phyloP scores from a whole-genome alignment of 2,329 filamentous ascomycete genomes.

The Lachnellula arida region DNA sequence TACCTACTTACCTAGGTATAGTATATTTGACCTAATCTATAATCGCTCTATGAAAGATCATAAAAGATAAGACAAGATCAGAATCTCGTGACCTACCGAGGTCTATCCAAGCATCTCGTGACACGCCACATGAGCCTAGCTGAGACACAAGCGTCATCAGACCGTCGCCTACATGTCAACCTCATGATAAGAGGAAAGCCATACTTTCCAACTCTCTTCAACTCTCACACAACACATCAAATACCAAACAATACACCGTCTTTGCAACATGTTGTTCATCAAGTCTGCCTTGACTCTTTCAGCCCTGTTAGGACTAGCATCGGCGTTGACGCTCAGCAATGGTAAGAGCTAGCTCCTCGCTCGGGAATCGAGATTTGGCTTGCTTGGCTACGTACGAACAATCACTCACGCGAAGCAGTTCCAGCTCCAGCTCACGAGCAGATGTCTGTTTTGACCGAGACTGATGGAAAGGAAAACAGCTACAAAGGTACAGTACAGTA shows the following conservation, averaged over 20 bases:
- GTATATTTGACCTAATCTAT: too few species aligned
- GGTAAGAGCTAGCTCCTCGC: too few species aligned
- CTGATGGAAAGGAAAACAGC: not conserved
- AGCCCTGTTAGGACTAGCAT: conserved; percentile 9
- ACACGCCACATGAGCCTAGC: not conserved
- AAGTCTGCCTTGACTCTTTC: conserved; percentile 14
- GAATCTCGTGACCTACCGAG: too few species aligned
- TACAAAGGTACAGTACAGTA: not conserved
- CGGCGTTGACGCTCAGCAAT: not conserved
- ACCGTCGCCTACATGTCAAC: conserved; percentile 4
- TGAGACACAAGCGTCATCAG: conserved; percentile 11
- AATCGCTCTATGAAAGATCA: too few species aligned
- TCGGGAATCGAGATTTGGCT: conserved; percentile 3
- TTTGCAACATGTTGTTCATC: conserved; percentile 15
- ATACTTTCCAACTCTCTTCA: conserved; percentile 2
- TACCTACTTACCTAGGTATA: too few species aligned
- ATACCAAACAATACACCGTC: conserved; percentile 5
- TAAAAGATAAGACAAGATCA: too few species aligned
- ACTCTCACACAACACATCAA: conserved; percentile 3
- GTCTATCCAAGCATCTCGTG: not conserved
- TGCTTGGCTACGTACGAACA: not conserved
- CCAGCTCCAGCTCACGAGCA: conserved; percentile 1
- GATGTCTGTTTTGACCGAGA: not conserved
- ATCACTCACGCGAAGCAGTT: conserved; percentile 8
- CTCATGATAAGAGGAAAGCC: conserved; percentile 9